phyloP scores from a whole-genome alignment of 768 basidiomycete genomes.

The Nidularia pulvinata region DNA sequence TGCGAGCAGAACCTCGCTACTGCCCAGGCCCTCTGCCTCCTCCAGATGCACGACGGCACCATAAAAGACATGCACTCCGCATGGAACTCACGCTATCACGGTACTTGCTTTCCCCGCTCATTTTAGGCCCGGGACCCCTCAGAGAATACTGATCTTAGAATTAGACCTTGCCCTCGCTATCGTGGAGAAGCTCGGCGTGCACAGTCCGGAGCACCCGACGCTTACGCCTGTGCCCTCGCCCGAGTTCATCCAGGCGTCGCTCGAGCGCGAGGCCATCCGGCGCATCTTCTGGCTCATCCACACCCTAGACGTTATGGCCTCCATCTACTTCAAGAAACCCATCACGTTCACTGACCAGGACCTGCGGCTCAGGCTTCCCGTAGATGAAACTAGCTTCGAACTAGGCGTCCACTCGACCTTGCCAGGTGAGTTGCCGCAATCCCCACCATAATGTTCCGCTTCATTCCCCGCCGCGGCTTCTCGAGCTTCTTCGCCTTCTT shows the following conservation, averaged over 20 bases:
- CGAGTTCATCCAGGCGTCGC: conserved; percentile 57
- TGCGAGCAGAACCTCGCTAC: conserved; percentile 68
- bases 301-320: conserved; percentile 51
- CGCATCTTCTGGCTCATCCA: conserved; percentile 83
- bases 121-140: conserved; percentile 7
- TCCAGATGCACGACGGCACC: conserved; percentile 66
- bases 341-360: conserved; percentile 41
- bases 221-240: conserved; percentile 58
- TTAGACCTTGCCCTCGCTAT: conserved; percentile 67
- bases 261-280: conserved; percentile 79
- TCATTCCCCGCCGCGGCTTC: conserved; percentile 1
- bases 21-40: conserved; percentile 74
- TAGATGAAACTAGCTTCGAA: conserved; percentile 83
- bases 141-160: conserved; percentile 17
- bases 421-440: conserved; percentile 36
- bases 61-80: conserved; percentile 35
- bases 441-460: conserved; percentile 7
- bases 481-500: neutral
- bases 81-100: conserved; percentile 48
- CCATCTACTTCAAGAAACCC: conserved; percentile 44
- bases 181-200: conserved; percentile 65
- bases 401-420: conserved; percentile 58
- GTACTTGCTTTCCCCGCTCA: conserved; percentile 25
- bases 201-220: conserved; percentile 59
- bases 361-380: conserved; percentile 66